A percentile compares a stretch with the other conserved stretches of the same genome.
Conservation (phyloP, 352 stramenopile genomes). For the Blastocystis hominis region DNA sequence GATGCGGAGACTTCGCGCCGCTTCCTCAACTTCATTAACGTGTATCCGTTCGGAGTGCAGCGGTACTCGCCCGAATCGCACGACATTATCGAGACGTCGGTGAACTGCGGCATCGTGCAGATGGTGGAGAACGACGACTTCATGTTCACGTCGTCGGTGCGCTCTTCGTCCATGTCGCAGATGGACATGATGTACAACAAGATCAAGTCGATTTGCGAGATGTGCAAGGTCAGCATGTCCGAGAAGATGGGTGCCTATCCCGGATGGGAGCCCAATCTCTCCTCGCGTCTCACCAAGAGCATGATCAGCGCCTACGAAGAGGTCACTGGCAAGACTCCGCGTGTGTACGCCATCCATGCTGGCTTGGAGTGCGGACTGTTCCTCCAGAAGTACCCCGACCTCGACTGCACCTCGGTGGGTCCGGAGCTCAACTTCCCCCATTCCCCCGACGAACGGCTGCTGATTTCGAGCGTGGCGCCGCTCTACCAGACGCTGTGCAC, state of each 20-base stretch:
- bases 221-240: conserved; percentile 38
- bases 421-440: conserved; percentile 58
- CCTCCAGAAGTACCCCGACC: conserved; percentile 53
- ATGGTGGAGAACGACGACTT: conserved; percentile 15
- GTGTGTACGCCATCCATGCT: conserved; percentile 51
- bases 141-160: conserved; percentile 48
- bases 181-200: conserved; percentile 58
- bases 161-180: conserved; percentile 39
- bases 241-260: conserved; percentile 54
- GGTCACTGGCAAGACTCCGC: background rate
- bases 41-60: conserved; percentile 54
- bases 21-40: conserved; percentile 54
- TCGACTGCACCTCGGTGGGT: conserved; percentile 50
- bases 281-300: conserved; percentile 24
- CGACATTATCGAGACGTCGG: conserved; percentile 55
- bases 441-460: conserved; percentile 31
- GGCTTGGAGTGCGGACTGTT: conserved; percentile 56
- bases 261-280: conserved; percentile 54
- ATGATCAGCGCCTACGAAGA: conserved; percentile 41
- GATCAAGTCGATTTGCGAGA: conserved; percentile 31
- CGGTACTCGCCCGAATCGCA: conserved; percentile 48
- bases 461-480: conserved; percentile 39
- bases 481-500: conserved; percentile 46
- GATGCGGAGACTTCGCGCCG: background rate
- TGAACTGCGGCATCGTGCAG: conserved; percentile 53